phyloP scores from a whole-genome alignment of 2,329 filamentous ascomycete genomes.

The Clonostachys sp. region DNA sequence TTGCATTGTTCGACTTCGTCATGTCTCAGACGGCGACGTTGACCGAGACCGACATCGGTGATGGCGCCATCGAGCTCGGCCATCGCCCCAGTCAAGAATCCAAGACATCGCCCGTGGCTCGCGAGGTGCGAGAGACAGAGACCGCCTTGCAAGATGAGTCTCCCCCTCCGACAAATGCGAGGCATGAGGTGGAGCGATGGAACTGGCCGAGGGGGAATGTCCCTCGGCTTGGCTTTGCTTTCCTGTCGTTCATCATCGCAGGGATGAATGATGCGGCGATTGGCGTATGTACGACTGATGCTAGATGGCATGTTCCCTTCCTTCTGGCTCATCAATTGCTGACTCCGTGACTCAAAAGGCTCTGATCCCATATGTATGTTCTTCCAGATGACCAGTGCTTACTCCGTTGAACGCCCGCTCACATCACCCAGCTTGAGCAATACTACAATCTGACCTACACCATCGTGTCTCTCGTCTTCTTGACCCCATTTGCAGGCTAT shows the following conservation, averaged over 20 bases:
- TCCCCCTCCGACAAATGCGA: conserved; percentile 15
- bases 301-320: conserved; percentile 10
- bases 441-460: conserved; percentile 58
- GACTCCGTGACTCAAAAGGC: conserved; percentile 13
- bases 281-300: conserved; percentile 35
- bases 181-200: conserved; percentile 22
- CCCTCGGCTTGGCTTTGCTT: conserved; percentile 31
- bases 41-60: background rate
- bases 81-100: background rate
- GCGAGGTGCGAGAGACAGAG: background rate
- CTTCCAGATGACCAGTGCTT: background rate
- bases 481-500: conserved; percentile 61
- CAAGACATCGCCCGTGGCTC: background rate
- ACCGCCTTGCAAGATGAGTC: conserved; percentile 1
- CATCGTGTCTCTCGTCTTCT: conserved; percentile 57
- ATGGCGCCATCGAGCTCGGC: conserved; percentile 4
- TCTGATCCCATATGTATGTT: conserved; percentile 30
- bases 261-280: conserved; percentile 61
- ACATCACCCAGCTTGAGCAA: conserved; percentile 43
- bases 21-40: conserved; percentile 6
- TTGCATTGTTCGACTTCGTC: background rate
- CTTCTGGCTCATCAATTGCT: conserved; percentile 1
- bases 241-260: conserved; percentile 54
- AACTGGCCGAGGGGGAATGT: conserved; percentile 26
- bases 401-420: background rate